A percentile compares a stretch with the other conserved stretches of the same genome.
These are phyloP conservation scores for Alternaria angustiovoidea DNA, from an alignment of 2,329 filamentous ascomycete genomes.

Conservation along the genomic window DNA sequence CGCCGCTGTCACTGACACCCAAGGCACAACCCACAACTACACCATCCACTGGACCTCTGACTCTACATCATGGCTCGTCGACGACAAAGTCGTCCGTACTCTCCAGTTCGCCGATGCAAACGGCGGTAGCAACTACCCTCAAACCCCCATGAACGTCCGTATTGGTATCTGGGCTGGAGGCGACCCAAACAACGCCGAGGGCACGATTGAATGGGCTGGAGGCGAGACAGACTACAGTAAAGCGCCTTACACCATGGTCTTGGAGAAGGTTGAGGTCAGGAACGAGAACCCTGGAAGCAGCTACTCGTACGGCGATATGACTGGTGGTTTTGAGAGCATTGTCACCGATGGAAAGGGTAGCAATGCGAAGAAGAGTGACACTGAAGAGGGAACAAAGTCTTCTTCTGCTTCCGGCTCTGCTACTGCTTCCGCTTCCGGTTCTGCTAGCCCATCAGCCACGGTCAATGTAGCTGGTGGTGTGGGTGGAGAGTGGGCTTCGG, in stretches of 20 bases:
- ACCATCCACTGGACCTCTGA: slow-evolving; percentile 73
- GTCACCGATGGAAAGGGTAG: neutral
- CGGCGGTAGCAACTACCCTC: slow-evolving; percentile 70
- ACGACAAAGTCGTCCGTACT: slow-evolving; percentile 69
- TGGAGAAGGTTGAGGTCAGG: slow-evolving; percentile 57
- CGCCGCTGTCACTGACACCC: slow-evolving; percentile 62
- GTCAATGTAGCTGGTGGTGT: neutral
- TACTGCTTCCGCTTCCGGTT: neutral
- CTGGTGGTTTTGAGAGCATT: slow-evolving; percentile 57
- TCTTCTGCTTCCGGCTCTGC: neutral
- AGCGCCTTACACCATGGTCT: slow-evolving; percentile 59
- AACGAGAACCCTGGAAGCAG: slow-evolving; percentile 58
- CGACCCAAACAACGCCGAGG: slow-evolving; percentile 52
- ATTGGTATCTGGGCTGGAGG: slow-evolving; percentile 58
- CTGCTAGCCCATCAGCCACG: neutral
- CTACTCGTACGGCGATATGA: slow-evolving; percentile 58
- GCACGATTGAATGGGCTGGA: slow-evolving; percentile 72
- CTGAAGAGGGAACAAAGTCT: neutral
- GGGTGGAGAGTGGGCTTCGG: neutral
- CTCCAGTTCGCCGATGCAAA: slow-evolving; percentile 62
- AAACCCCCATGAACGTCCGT: slow-evolving; percentile 72
- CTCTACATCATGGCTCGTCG: slow-evolving; percentile 71
- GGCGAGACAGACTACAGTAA: slow-evolving; percentile 58
- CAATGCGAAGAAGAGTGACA: neutral
- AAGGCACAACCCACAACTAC: slow-evolving; percentile 69